These are phyloP conservation scores for Cryoendolithus antarcticus DNA, from an alignment of 2,329 filamentous ascomycete species.

Conservation along the genomic window DNA sequence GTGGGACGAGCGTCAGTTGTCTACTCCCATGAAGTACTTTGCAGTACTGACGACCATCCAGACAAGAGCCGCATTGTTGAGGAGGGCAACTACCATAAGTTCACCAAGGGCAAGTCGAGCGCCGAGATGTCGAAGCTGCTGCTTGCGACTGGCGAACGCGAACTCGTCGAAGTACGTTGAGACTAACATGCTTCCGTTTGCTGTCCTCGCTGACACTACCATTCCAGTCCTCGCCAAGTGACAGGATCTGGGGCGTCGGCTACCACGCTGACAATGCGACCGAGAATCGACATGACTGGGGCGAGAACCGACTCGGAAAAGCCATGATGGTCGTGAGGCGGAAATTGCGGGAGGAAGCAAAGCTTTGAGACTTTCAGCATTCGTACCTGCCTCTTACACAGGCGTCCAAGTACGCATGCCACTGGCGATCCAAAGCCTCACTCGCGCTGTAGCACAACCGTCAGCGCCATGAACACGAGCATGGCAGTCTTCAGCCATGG, in stretches of 20 bases:
- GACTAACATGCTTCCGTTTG: not conserved
- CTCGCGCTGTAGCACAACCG: slow-evolving; percentile 87
- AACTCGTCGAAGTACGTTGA: slow-evolving; percentile 49
- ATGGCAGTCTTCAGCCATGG: slow-evolving; percentile 95
- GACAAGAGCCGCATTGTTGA: slow-evolving; percentile 44
- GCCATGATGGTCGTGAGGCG: slow-evolving; percentile 48
- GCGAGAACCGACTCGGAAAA: slow-evolving; percentile 52
- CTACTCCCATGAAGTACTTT: no score
- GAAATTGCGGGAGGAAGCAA: slow-evolving; percentile 33
- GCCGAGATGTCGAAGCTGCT: slow-evolving; percentile 36
- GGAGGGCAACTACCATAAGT: slow-evolving; percentile 48
- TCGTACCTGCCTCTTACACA: no score
- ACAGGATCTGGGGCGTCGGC: slow-evolving; percentile 56
- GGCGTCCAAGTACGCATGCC: no score
- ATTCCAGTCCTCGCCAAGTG: slow-evolving; percentile 35
- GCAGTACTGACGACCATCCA: slow-evolving; percentile 7
- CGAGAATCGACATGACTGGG: slow-evolving; percentile 41
- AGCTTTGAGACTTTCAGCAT: no score
- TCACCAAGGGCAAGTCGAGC: slow-evolving; percentile 34
- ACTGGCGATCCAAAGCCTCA: slow-evolving; percentile 25
- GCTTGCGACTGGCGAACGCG: slow-evolving; percentile 45
- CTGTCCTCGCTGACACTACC: slow-evolving; percentile 1
- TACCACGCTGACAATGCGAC: slow-evolving; percentile 41
- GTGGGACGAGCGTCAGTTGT: slow-evolving; percentile 40
- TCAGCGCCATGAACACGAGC: slow-evolving; percentile 85